Evolutionary conservation across 129 eudicot species (phyloP).

Genomic region (Lonicera japonica): DNA sequence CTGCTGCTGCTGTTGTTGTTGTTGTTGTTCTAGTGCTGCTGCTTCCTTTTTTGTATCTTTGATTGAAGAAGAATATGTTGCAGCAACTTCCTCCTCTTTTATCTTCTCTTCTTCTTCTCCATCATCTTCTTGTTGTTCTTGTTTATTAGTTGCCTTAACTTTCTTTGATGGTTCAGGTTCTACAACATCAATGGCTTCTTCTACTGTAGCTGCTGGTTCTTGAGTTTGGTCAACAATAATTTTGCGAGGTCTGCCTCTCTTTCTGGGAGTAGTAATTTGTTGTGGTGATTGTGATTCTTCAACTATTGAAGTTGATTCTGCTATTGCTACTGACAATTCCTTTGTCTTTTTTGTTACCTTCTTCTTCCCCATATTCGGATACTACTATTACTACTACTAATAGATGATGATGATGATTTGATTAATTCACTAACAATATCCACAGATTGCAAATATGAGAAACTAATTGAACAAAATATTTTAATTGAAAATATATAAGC

Average conservation of each 20-base stretch:
- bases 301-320: conserved; percentile 53
- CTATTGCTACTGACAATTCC: conserved; percentile 41
- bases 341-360: conserved; percentile 39
- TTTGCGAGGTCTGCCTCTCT: conserved; percentile 72
- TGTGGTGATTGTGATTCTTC: conserved; percentile 30
- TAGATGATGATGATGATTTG: too few relatives aligned
- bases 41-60: conserved; percentile 16
- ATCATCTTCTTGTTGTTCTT: conserved; percentile 24
- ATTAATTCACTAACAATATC: too few relatives aligned
- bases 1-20: conserved; percentile 24
- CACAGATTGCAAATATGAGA: too few relatives aligned
- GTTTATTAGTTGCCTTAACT: conserved; percentile 14
- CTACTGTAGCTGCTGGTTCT: conserved; percentile 22
- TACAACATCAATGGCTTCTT: not conserved
- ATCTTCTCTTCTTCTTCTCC: conserved; percentile 13
- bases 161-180: conserved; percentile 27
- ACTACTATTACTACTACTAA: too few relatives aligned
- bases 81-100: conserved; percentile 15
- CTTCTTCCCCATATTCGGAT: conserved; percentile 50
- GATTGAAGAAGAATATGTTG: conserved; percentile 14
- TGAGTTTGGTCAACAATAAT: conserved; percentile 32
- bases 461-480: not conserved
- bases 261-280: conserved; percentile 45
- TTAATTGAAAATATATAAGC: not conserved
- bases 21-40: too few relatives aligned